Base-by-base conservation (phyloP, 208 protist species). In the Zelonia costaricensis region DNA sequence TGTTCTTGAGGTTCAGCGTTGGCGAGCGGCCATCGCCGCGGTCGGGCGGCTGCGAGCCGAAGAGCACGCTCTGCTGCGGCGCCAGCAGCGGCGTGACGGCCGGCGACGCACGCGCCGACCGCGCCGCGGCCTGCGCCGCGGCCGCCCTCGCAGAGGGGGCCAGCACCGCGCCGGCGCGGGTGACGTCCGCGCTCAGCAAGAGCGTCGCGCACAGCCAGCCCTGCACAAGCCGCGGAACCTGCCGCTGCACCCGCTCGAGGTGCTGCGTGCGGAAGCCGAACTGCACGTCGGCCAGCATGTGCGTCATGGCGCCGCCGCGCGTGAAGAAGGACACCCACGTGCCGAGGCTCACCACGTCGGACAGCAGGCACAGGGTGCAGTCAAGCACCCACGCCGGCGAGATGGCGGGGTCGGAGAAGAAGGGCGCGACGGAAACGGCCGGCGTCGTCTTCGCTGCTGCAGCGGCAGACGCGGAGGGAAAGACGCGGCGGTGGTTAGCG, bases 381-480 rank as follows among this genome's bases (percentile, higher is more conserved):
- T 84, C 83, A 23, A 92, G 54, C 58, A 91, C 73, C 82, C 86
- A 95, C 35, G 69, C 74, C 18, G 84, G 78, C 12, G 84, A 86
- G 27, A 46, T 57, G 39, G 54, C 45, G 12, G 64, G 52, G 67
- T 82, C 60, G 15, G 45, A 55, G 46, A 83, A 69, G 33, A 75
- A 44, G n/a, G 61, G 69, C 61, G 18, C 31, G 35, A 59, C 56
- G 22, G 58, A 55, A 6, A 44, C 40, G 27, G n/a, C 40, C n/a
- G 12, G 7, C 7, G 23, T 43, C 20, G 42, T 49, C 39, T 40
- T 73, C 38, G 15, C 46, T n/a, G n/a, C n/a, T n/a, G n/a, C n/a
- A n/a, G n/a, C n/a, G n/a, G n/a, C 15, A 23, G 58, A 15, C 28
- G 65, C 45, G 49, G 59, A 33, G 4, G 58, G 60, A 51, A 78